These are phyloP conservation scores for Verticillium zaregamsianum DNA, from an alignment of 2,329 filamentous ascomycete genomes.

Conservation along the genomic window DNA sequence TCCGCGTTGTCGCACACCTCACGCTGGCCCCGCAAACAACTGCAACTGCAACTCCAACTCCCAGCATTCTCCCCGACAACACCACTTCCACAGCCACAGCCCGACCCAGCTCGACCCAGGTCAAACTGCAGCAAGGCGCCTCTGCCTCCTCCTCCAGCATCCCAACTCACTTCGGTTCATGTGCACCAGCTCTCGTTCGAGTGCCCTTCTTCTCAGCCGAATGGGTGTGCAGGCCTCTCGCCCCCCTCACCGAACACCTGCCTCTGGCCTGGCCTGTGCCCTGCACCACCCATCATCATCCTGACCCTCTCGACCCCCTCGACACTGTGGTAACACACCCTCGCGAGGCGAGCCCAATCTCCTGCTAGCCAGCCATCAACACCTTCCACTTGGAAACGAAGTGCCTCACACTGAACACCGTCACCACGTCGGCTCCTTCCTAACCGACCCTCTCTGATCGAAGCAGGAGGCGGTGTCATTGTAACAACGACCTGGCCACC, in stretches of 20 bases:
- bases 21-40: slow-evolving; percentile 15
- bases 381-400: background rate
- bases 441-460: background rate
- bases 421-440: background rate
- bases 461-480: background rate
- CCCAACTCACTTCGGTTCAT: background rate
- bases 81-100: slow-evolving; percentile 9
- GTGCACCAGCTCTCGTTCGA: background rate
- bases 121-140: background rate
- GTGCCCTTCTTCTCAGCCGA: background rate
- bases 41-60: slow-evolving; percentile 12
- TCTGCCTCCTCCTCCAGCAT: background rate
- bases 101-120: background rate
- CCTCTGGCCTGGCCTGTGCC: background rate
- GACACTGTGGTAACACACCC: background rate
- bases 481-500: background rate
- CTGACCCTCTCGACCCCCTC: background rate
- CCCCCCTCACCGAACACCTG: background rate
- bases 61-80: slow-evolving; percentile 1
- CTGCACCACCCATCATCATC: background rate
- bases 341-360: background rate
- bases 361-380: background rate
- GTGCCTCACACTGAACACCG: background rate
- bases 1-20: slow-evolving; percentile 14
- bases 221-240: background rate